A percentile compares a stretch with the other conserved stretches of the same genome.
These are phyloP conservation scores for Stenogyne calaminthoides DNA, from an alignment of 305 asterid genomes.

Conservation along the genomic window DNA sequence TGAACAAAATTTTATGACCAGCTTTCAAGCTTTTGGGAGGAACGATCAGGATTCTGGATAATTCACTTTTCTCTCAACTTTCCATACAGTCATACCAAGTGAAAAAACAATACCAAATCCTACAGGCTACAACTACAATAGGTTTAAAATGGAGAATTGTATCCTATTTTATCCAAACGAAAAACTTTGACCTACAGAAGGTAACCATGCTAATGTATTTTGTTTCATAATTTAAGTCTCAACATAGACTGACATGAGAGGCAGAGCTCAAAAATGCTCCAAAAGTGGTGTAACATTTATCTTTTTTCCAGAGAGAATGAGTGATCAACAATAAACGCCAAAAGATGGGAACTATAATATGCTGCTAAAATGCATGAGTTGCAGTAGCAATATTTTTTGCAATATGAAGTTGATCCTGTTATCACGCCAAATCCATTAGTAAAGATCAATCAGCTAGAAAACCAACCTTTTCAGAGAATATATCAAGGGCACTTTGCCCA, in stretches of 20 bases:
- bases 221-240: background rate
- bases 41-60: background rate
- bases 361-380: background rate
- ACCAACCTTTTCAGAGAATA: conserved; percentile 83
- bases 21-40: conserved; percentile 16
- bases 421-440: conserved; percentile 10
- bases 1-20: background rate
- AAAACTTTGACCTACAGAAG: background rate
- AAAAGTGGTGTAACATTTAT: conserved; percentile 6
- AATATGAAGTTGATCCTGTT: background rate
- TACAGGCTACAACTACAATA: background rate
- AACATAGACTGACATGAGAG: conserved; percentile 12
- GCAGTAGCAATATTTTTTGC: background rate
- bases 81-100: conserved; percentile 1
- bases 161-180: background rate
- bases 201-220: background rate
- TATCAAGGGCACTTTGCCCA: conserved; percentile 88
- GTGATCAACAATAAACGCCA: background rate
- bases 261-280: background rate
- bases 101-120: background rate
- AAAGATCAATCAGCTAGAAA: conserved; percentile 18
- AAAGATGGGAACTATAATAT: background rate
- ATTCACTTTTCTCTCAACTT: conserved; percentile 11
- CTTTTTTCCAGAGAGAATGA: background rate
- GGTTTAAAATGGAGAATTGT: background rate